A percentile compares a stretch with the other conserved stretches of the same genome.
phyloP scores from a whole-genome alignment of 371 early-diverging fungal genomes.

The Rhizopus stolonifer region DNA sequence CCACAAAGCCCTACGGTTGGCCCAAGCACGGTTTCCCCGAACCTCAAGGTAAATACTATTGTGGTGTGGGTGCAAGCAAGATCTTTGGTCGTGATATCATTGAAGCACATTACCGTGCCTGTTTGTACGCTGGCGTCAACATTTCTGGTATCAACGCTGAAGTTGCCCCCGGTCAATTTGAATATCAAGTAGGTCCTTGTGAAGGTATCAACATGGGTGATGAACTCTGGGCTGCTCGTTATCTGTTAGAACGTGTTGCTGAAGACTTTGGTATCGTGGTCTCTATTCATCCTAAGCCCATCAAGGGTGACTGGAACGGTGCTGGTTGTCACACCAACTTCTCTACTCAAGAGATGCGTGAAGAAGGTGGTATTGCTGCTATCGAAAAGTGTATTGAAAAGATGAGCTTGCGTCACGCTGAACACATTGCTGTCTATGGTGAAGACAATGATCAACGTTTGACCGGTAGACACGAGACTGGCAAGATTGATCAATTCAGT shows the following conservation, averaged over 20 bases:
- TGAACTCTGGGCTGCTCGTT: slow-evolving; percentile 60
- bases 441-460: slow-evolving; percentile 64
- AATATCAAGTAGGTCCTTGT: slow-evolving; percentile 64
- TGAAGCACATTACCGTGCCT: slow-evolving; percentile 63
- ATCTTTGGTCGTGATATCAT: slow-evolving; percentile 62
- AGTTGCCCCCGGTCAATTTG: slow-evolving; percentile 63
- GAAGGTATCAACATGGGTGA: slow-evolving; percentile 58
- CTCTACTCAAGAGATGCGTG: slow-evolving; percentile 62
- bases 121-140: slow-evolving; percentile 57
- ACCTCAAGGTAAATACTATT: slow-evolving; percentile 59
- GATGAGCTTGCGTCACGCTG: slow-evolving; percentile 48
- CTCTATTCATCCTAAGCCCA: slow-evolving; percentile 57
- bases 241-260: slow-evolving; percentile 54
- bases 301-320: slow-evolving; percentile 63
- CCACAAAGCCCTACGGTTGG: slow-evolving; percentile 57
- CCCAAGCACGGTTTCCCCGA: slow-evolving; percentile 62
- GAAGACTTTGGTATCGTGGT: slow-evolving; percentile 64
- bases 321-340: slow-evolving; percentile 57
- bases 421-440: slow-evolving; percentile 67
- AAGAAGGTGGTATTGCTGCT: slow-evolving; percentile 54
- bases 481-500: slow-evolving; percentile 56
- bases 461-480: slow-evolving; percentile 64
- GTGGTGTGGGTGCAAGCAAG: slow-evolving; percentile 53
- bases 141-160: slow-evolving; percentile 60
- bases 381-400: slow-evolving; percentile 61